Percentiles rank a stretch among this genome's conserved stretches.
These are phyloP conservation scores for Marasmius sp. DNA, from an alignment of 1,284 basidiomycete species.

Conservation along the genomic window DNA sequence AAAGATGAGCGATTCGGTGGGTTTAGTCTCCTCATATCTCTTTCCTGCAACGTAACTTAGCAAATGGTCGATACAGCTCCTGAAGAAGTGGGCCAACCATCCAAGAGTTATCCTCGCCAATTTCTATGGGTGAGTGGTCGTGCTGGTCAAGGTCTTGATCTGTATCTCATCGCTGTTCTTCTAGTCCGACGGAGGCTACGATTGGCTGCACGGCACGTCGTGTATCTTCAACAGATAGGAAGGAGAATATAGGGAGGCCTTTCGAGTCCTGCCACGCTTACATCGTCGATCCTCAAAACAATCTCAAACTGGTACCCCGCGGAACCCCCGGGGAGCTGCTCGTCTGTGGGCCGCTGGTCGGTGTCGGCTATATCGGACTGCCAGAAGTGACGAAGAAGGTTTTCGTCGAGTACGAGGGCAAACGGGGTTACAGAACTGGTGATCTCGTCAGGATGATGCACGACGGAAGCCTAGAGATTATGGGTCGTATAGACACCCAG, in stretches of 20 bases:
- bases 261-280: constrained; percentile 17
- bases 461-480: constrained; percentile 50
- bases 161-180: not conserved
- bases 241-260: constrained; percentile 17
- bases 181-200: constrained; percentile 16
- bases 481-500: constrained; percentile 57
- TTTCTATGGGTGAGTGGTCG: constrained; percentile 15
- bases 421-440: constrained; percentile 51
- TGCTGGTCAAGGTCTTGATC: not conserved
- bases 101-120: constrained; percentile 14
- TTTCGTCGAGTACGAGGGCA: constrained; percentile 43
- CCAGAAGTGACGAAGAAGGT: constrained; percentile 45
- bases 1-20: constrained; percentile 15
- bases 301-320: constrained; percentile 39
- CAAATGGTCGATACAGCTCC: not conserved
- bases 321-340: constrained; percentile 52
- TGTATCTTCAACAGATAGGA: constrained; percentile 13
- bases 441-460: constrained; percentile 55
- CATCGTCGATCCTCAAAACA: constrained; percentile 10
- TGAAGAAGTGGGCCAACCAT: constrained; percentile 14
- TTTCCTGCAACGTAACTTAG: not conserved
- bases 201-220: constrained; percentile 18
- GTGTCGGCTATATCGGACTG: constrained; percentile 48
- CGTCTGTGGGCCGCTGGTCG: constrained; percentile 51
- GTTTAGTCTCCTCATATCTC: not conserved